Evolutionary conservation across 495 filamentous ascomycete species (phyloP).

Genomic region (Parachaetomium inaequale): DNA sequence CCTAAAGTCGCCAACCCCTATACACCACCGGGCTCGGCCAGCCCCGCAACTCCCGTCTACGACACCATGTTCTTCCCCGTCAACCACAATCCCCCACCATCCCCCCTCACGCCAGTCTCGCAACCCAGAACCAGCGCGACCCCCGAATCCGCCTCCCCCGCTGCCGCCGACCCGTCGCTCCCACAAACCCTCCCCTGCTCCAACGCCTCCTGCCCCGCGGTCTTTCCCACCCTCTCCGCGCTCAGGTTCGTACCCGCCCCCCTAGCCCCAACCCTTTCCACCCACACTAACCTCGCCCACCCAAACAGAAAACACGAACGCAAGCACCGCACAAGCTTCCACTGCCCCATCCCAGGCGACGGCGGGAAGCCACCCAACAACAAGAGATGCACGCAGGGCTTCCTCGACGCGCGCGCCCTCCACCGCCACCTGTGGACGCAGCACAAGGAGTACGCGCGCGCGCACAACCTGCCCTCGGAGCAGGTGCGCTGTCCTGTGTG

Average conservation of each 20-base stretch:
- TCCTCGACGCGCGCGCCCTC: conserved; percentile 25
- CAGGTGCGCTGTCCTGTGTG: conserved; percentile 17
- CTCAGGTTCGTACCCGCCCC: too few relatives aligned
- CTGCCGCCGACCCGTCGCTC: neutral
- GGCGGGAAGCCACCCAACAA: neutral
- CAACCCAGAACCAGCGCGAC: neutral
- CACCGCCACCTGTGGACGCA: conserved; percentile 25
- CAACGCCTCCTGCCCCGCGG: too few relatives aligned
- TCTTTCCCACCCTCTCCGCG: too few relatives aligned
- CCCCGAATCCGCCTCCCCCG: neutral
- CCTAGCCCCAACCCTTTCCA: neutral
- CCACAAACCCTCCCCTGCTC: neutral
- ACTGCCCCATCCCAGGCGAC: conserved; percentile 19
- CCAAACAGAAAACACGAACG: conserved; percentile 15
- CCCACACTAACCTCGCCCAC: neutral
- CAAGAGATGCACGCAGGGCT: conserved; percentile 18
- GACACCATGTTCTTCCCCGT: neutral
- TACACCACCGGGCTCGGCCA: neutral
- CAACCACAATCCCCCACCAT: neutral
- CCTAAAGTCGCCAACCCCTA: neutral
- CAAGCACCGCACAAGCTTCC: conserved; percentile 22
- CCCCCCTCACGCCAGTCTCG: neutral
- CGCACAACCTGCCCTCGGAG: conserved; percentile 19
- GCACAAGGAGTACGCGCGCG: conserved; percentile 20
- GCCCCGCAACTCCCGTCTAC: neutral